phyloP scores from a whole-genome alignment of 2,329 filamentous ascomycete species.

The Dothiorella sarmentorum region DNA sequence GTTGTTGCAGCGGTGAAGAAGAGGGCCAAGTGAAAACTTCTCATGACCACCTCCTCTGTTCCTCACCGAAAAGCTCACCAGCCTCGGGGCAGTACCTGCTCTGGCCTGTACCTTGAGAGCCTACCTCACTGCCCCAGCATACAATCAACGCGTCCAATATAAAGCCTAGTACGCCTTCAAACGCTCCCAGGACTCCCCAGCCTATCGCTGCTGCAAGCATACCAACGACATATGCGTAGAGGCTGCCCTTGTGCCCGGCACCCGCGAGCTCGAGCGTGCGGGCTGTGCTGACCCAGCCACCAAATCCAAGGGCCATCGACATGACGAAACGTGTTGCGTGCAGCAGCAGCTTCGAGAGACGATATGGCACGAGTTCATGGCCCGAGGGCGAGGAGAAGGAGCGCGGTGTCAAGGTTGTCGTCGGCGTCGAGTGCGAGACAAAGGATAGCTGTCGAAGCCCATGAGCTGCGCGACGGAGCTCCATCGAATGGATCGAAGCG shows the following conservation, averaged over 20 bases:
- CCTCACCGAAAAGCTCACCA: constrained; percentile 77
- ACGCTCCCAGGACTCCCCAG: constrained; percentile 86
- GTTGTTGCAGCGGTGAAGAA: background rate
- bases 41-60: constrained; percentile 19
- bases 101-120: constrained; percentile 55
- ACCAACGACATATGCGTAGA: constrained; percentile 93
- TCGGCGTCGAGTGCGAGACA: constrained; percentile 67
- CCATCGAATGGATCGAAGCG: constrained; percentile 86
- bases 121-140: constrained; percentile 84
- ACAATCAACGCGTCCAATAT: constrained; percentile 86
- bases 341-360: constrained; percentile 84
- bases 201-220: constrained; percentile 91
- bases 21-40: background rate
- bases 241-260: constrained; percentile 63
- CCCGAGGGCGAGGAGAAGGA: constrained; percentile 38
- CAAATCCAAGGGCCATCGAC: constrained; percentile 84
- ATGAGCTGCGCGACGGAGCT: constrained; percentile 71
- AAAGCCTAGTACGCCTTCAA: constrained; percentile 82
- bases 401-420: constrained; percentile 57
- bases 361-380: constrained; percentile 73
- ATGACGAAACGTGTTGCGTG: constrained; percentile 90
- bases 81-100: constrained; percentile 87
- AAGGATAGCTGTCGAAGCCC: constrained; percentile 80
- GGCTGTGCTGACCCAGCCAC: constrained; percentile 93
- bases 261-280: constrained; percentile 65